Evolutionary conservation across 257 asterid genomes (phyloP).

Genomic region (Lantana camara): DNA sequence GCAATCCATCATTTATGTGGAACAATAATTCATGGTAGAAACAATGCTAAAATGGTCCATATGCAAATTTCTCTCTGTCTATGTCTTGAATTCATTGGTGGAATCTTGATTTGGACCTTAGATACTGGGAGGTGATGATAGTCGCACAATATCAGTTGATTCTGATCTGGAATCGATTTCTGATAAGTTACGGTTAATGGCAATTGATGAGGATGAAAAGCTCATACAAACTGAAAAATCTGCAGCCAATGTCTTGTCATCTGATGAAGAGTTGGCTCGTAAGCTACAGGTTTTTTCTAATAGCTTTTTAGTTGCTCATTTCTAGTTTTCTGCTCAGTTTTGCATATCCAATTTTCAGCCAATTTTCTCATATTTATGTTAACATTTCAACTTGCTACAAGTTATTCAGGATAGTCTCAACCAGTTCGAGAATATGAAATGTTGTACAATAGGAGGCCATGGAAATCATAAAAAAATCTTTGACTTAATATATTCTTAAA

Average conservation of each 20-base stretch:
- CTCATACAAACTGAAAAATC: conserved; percentile 34
- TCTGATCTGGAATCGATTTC: conserved; percentile 64
- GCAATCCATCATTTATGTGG: not conserved
- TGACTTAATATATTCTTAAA: too few species aligned
- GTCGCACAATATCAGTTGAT: conserved; percentile 50
- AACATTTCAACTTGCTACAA: conserved; percentile 12
- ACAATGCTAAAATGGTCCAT: not conserved
- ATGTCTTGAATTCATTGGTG: conserved; percentile 2
- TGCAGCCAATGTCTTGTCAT: conserved; percentile 39
- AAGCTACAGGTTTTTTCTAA: conserved; percentile 65
- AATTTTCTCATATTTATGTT: conserved; percentile 3
- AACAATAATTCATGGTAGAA: not conserved
- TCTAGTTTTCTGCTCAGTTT: not conserved
- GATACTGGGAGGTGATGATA: conserved; percentile 67
- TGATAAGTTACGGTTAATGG: conserved; percentile 60
- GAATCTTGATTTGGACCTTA: conserved; percentile 25
- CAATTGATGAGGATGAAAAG: conserved; percentile 48
- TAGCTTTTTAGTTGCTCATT: conserved; percentile 3
- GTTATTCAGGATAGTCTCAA: conserved; percentile 9
- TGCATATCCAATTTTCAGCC: conserved; percentile 3
- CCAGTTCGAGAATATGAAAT: conserved; percentile 12
- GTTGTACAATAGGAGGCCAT: not conserved
- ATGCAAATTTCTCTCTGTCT: not conserved
- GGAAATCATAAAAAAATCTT: not conserved
- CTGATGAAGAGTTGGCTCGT: conserved; percentile 91